Percentiles rank a stretch among this genome's conserved stretches.
phyloP scores from a whole-genome alignment of 1,284 basidiomycete genomes.

The Sphaerobolus stellatus region DNA sequence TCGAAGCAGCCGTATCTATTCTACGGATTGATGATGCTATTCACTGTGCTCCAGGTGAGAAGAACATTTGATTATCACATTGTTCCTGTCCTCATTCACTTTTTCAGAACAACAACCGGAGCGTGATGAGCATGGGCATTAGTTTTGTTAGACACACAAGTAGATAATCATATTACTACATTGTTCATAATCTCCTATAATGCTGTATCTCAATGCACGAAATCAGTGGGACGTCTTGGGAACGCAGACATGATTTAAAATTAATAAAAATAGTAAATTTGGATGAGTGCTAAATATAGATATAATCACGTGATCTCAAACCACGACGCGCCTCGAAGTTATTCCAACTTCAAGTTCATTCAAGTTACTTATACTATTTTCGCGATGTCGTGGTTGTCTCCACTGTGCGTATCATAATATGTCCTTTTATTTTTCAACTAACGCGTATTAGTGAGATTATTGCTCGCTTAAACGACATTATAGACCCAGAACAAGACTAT shows the following conservation, averaged over 20 bases:
- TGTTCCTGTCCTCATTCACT: constrained; percentile 23
- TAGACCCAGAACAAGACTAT: constrained; percentile 15
- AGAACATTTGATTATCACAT: background rate
- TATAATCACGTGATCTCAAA: constrained; percentile 8
- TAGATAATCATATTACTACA: background rate
- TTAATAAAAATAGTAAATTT: background rate
- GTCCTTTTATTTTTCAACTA: background rate
- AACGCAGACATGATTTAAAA: too few species aligned
- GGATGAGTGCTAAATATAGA: background rate
- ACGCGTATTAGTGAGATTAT: constrained; percentile 9
- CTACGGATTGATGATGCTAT: constrained; percentile 96
- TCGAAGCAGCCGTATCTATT: constrained; percentile 94
- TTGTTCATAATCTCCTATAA: too few species aligned
- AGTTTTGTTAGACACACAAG: constrained; percentile 12
- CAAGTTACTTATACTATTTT: background rate
- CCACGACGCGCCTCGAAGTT: constrained; percentile 1
- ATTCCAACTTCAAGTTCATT: background rate
- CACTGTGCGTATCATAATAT: constrained; percentile 9
- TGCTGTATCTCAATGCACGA: too few species aligned
- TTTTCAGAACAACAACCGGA: constrained; percentile 69
- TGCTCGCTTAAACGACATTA: constrained; percentile 11
- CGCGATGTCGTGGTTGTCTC: constrained; percentile 13
- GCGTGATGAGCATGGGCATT: constrained; percentile 61
- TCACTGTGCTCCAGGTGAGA: constrained; percentile 77
- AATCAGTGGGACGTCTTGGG: too few species aligned